Percentiles rank a stretch among this genome's conserved stretches.
Evolutionary conservation across 1,284 basidiomycete genomes (phyloP).

Genomic region (Porogramme epimiltina): DNA sequence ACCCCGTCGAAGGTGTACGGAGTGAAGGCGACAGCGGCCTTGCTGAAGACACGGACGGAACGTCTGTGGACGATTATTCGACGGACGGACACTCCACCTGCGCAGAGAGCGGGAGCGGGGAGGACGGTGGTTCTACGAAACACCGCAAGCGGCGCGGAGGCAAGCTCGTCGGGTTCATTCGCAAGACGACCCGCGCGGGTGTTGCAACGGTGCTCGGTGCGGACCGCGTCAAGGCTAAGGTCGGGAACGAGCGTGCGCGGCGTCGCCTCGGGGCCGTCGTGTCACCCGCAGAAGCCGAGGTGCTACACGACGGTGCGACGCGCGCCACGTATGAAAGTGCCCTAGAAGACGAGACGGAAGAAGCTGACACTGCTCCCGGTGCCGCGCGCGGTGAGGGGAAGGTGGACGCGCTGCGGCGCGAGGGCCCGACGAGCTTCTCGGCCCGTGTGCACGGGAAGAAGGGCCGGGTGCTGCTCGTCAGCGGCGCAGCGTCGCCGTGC

Average conservation of each 20-base stretch:
- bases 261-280: constrained; percentile 29
- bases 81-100: constrained; percentile 3
- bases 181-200: constrained; percentile 26
- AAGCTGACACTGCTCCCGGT: too few species aligned
- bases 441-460: constrained; percentile 28
- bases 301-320: too few species aligned
- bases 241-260: constrained; percentile 30
- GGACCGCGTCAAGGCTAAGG: constrained; percentile 30
- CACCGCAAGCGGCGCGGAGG: constrained; percentile 23
- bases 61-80: constrained; percentile 6
- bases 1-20: constrained; percentile 26
- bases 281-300: neutral
- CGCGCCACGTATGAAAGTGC: too few species aligned
- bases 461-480: constrained; percentile 29
- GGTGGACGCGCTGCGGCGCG: constrained; percentile 21
- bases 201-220: constrained; percentile 27
- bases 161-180: constrained; percentile 25
- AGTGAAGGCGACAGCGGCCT: neutral
- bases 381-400: too few species aligned
- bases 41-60: constrained; percentile 1
- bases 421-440: constrained; percentile 32
- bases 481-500: constrained; percentile 30
- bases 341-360: too few species aligned
- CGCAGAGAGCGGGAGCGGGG: constrained; percentile 1
- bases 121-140: neutral